Evolutionary conservation across 2,329 filamentous ascomycete genomes (phyloP).

Genomic region (Pseudogymnoascus pannorum): DNA sequence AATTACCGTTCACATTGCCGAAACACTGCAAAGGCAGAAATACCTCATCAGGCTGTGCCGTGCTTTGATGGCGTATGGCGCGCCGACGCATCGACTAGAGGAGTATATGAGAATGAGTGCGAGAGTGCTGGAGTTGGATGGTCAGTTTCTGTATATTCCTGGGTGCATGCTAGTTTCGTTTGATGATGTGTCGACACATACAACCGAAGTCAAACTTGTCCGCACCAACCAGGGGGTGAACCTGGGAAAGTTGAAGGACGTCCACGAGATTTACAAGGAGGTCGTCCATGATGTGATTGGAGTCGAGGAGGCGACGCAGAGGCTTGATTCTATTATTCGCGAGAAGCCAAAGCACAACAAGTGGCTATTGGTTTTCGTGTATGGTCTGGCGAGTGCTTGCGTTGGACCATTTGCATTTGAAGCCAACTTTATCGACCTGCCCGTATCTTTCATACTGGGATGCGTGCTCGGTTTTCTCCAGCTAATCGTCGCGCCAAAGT

Average conservation of each 20-base stretch:
- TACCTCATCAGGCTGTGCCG: conserved; percentile 81
- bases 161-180: conserved; percentile 95
- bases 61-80: conserved; percentile 82
- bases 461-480: conserved; percentile 63
- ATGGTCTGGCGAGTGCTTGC: conserved; percentile 63
- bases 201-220: conserved; percentile 72
- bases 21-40: conserved; percentile 69
- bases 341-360: conserved; percentile 40
- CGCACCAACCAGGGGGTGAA: conserved; percentile 62
- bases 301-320: conserved; percentile 60
- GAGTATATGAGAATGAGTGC: conserved; percentile 89
- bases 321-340: conserved; percentile 49
- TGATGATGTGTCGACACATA: conserved; percentile 65
- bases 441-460: conserved; percentile 63
- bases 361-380: conserved; percentile 53
- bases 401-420: conserved; percentile 71
- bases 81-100: conserved; percentile 83
- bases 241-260: conserved; percentile 64
- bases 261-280: conserved; percentile 72
- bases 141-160: conserved; percentile 83
- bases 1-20: conserved; percentile 53
- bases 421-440: conserved; percentile 64
- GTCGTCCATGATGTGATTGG: conserved; percentile 72
- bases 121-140: conserved; percentile 80
- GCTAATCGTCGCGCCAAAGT: conserved; percentile 60